Conservation (phyloP, 1,284 basidiomycete genomes). For the Cystobasidium slooffiae region DNA sequence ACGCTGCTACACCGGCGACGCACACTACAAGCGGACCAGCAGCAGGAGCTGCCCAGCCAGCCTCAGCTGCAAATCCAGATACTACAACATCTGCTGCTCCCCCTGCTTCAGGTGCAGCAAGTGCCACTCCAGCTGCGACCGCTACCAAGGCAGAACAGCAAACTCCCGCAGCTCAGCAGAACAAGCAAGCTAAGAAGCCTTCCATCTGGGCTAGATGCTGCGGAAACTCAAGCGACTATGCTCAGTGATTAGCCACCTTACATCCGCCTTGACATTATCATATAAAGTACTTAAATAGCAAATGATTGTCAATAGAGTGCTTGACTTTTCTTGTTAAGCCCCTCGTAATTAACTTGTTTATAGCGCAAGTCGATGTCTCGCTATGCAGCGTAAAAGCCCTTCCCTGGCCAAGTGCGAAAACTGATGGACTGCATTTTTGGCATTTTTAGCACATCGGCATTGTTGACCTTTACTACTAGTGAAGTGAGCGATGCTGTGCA, state of each 20-base stretch:
- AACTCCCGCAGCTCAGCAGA: background rate
- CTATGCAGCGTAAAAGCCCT: too few species aligned
- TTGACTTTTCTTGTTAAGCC: too few species aligned
- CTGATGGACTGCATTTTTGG: too few species aligned
- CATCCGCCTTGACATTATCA: background rate
- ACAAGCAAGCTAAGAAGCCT: constrained; percentile 23
- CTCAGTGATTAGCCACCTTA: background rate
- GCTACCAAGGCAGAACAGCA: background rate
- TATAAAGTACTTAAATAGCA: background rate
- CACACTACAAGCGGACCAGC: background rate
- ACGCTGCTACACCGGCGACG: background rate
- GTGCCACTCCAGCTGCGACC: background rate
- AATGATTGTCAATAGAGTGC: too few species aligned
- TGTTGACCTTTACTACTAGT: background rate
- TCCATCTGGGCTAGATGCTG: constrained; percentile 33
- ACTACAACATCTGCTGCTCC: background rate
- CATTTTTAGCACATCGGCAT: background rate
- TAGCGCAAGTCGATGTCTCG: too few species aligned
- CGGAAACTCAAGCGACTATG: constrained; percentile 31
- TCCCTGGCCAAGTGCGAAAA: too few species aligned
- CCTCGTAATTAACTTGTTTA: too few species aligned
- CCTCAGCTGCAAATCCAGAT: constrained; percentile 5
- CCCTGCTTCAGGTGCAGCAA: background rate
- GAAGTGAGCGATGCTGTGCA: constrained; percentile 10
- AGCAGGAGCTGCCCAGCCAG: background rate